Percentiles rank a stretch among this genome's conserved stretches.
phyloP scores from a whole-genome alignment of 306 rosid genomes.

The Senna siamea region DNA sequence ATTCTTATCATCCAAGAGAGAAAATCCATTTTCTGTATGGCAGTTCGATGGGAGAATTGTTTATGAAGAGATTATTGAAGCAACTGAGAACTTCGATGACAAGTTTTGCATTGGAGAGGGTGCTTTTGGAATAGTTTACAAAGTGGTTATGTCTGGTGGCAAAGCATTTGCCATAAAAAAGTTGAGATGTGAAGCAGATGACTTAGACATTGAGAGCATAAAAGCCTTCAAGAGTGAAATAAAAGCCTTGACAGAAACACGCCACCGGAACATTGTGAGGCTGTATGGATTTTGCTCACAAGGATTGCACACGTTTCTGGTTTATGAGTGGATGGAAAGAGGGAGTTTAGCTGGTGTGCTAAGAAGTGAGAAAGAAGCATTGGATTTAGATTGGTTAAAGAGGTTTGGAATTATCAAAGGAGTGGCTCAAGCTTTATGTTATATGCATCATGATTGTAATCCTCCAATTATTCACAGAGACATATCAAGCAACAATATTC shows the following conservation, averaged over 20 bases:
- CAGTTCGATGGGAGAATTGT: constrained; percentile 36
- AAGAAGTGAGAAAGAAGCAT: background rate
- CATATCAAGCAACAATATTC: constrained; percentile 37
- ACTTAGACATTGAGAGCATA: background rate
- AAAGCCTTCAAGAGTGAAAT: constrained; percentile 37
- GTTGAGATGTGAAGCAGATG: constrained; percentile 2
- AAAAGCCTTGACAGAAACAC: constrained; percentile 28
- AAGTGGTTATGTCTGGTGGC: constrained; percentile 6
- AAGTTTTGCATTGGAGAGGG: constrained; percentile 38
- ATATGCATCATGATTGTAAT: too few relatives aligned
- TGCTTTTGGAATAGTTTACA: constrained; percentile 17
- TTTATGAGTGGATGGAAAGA: background rate
- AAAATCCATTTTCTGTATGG: background rate
- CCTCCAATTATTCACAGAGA: background rate
- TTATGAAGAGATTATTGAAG: constrained; percentile 33
- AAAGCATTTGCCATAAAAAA: constrained; percentile 43
- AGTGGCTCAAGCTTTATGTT: background rate
- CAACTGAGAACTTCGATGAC: constrained; percentile 31
- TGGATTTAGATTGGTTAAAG: background rate
- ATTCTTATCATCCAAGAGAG: background rate
- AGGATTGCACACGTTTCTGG: background rate
- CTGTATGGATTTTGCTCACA: background rate
- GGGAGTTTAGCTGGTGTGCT: background rate
- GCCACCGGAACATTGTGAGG: constrained; percentile 29
- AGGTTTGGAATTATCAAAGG: background rate